Evolutionary conservation across 2,329 filamentous ascomycete species (phyloP).

Genomic region (Aspergillus neotritici): DNA sequence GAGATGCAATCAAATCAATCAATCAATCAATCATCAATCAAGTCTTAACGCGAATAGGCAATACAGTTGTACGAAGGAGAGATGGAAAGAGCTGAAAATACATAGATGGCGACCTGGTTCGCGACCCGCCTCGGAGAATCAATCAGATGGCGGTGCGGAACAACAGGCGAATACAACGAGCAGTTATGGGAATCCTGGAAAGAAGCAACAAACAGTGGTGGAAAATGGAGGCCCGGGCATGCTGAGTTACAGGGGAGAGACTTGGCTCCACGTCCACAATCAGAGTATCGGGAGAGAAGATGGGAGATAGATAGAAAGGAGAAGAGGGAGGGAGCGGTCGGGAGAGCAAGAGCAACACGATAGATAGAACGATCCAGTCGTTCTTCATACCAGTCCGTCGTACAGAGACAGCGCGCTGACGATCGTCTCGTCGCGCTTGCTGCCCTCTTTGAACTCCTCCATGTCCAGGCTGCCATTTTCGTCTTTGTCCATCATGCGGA

Average conservation of each 20-base stretch:
- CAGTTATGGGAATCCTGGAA: slow-evolving; percentile 13
- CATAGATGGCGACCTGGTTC: too few species aligned
- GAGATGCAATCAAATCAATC: too few species aligned
- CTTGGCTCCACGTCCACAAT: slow-evolving; percentile 2
- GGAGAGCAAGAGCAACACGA: neutral
- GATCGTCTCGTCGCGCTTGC: slow-evolving; percentile 97
- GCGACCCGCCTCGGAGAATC: too few species aligned
- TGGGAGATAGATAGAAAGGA: slow-evolving; percentile 6
- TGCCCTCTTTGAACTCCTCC: slow-evolving; percentile 98
- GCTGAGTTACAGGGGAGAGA: too few species aligned
- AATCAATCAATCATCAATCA: too few species aligned
- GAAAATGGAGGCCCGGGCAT: too few species aligned
- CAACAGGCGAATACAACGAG: neutral
- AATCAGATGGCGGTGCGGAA: too few species aligned
- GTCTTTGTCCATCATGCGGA: slow-evolving; percentile 99
- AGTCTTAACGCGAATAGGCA: too few species aligned
- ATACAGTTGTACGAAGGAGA: too few species aligned
- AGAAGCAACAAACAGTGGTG: slow-evolving; percentile 2
- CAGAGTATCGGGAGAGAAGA: slow-evolving; percentile 2
- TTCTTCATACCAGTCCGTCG: slow-evolving; percentile 75
- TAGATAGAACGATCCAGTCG: neutral
- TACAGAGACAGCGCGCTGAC: slow-evolving; percentile 95
- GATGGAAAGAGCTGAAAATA: too few species aligned
- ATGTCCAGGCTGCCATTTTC: slow-evolving; percentile 96
- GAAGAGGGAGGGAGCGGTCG: neutral